phyloP scores from a whole-genome alignment of 176 grass and related monocot species.

The Oryza longistaminata region DNA sequence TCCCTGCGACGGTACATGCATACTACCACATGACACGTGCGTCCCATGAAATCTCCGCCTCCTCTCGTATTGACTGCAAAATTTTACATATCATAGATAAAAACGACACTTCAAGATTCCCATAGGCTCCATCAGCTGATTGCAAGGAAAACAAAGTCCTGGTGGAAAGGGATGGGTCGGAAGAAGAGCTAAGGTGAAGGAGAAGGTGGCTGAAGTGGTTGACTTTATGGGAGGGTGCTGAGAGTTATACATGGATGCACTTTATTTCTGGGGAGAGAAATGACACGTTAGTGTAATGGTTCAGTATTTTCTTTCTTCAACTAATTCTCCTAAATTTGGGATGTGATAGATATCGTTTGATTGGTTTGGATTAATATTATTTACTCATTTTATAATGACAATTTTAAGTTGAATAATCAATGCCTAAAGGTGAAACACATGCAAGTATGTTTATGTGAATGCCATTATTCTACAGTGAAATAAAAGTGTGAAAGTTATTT shows the following conservation, averaged over 20 bases:
- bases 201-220: neutral
- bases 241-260: slow-evolving; percentile 1
- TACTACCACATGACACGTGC: no score
- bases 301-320: neutral
- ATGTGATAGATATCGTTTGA: neutral
- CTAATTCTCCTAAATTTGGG: neutral
- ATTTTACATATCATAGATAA: no score
- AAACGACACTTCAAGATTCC: neutral
- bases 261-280: neutral
- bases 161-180: neutral
- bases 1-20: no score
- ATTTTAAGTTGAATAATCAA: neutral
- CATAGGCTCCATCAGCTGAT: neutral
- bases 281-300: neutral
- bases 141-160: neutral
- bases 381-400: neutral
- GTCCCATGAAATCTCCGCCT: no score
- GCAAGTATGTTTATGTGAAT: neutral
- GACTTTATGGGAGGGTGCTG: slow-evolving; percentile 15
- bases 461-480: neutral
- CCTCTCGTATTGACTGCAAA: no score
- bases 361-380: neutral
- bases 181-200: neutral
- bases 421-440: neutral
- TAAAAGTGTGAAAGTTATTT: neutral